Base-by-base conservation (phyloP, 2,329 filamentous ascomycete genomes). In the Monilinia aucupariae region DNA sequence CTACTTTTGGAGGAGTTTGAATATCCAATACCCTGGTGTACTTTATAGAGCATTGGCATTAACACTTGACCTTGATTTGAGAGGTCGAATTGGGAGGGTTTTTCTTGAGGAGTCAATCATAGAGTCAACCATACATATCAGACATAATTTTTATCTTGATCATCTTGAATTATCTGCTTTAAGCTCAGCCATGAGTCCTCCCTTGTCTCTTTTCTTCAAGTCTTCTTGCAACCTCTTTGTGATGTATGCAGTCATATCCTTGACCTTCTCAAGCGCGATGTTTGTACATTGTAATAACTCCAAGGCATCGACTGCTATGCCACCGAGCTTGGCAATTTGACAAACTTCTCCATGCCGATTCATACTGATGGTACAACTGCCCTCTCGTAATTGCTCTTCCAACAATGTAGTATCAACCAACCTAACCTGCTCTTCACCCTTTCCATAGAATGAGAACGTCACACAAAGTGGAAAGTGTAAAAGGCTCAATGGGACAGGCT, bases 401-500 rank as follows among this genome's bases (percentile, higher is more conserved):
- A 90, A 75, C 74, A 85, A 79, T 50, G 82, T 88, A 3, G 89
- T 82, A 75, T 94, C 90, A n/a, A 90, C 74, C 60, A 92, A 72
- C 50, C 90, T 82, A 17, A 87, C 81, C 68, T 89, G 87, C 6
- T 86, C 90, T 43, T 87, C 85, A 66, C 80, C 79, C 15, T 79
- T 64, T 15, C 81, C 72, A 39, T 89, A 97, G 73, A 92, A 93
- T 71, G 86, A 90, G 76, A 96, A 96, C 0, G 92, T 96, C 52
- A 97, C 82, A 73, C 92, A 96, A 61, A 97, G 88, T 1, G 94
- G 94, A 69, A 91, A 89, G 77, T 97, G 94, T 68, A 97, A 84
- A 80, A 96, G 91, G 70, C 90, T 92, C 66, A 99, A 81, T 53
- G 91, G 87, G 52, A 97, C 91, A 0, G 93, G 93, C 67, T 96